A percentile compares a stretch with the other conserved stretches of the same genome.
phyloP scores from a whole-genome alignment of 23 red algal genomes.

The Rhodosorus marinus region DNA sequence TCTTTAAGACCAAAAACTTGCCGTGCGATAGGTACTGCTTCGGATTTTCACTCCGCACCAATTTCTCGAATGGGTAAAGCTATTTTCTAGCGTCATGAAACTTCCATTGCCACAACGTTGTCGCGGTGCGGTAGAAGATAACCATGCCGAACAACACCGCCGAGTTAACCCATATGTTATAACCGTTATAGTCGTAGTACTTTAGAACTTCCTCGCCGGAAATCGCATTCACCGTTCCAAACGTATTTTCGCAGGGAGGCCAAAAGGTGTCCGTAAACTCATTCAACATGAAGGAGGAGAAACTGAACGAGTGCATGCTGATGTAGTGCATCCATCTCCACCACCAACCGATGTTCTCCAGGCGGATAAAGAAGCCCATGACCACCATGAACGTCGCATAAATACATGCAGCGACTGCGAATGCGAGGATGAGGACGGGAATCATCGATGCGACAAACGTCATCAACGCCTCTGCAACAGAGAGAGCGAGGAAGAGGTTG shows the following conservation, averaged over 20 bases:
- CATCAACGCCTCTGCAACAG: slow-evolving; percentile 21
- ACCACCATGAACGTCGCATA: slow-evolving; percentile 22
- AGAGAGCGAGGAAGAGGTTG: slow-evolving; percentile 15
- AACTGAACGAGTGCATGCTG: not conserved
- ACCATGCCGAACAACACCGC: slow-evolving; percentile 43
- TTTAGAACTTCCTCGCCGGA: slow-evolving; percentile 27
- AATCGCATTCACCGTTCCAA: slow-evolving; percentile 12
- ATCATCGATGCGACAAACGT: slow-evolving; percentile 10
- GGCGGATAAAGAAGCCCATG: slow-evolving; percentile 8
- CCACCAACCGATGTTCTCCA: slow-evolving; percentile 31
- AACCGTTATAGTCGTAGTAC: slow-evolving; percentile 10
- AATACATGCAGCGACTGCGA: slow-evolving; percentile 11
- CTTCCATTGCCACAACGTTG: slow-evolving; percentile 6
- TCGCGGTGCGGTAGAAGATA: slow-evolving; percentile 39
- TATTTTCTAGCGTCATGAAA: slow-evolving; percentile 18
- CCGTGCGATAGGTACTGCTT: no score
- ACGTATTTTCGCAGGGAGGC: not conserved
- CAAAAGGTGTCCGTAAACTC: slow-evolving; percentile 3
- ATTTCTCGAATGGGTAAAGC: no score
- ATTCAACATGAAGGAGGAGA: slow-evolving; percentile 22
- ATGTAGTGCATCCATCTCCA: slow-evolving; percentile 21
- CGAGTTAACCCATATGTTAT: slow-evolving; percentile 33
- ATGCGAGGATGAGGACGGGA: slow-evolving; percentile 16
- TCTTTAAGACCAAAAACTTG: no score
- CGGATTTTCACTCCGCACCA: no score